Evolutionary conservation across 805 yeast genomes (phyloP).

Genomic region (Sugiyamaella americana): DNA sequence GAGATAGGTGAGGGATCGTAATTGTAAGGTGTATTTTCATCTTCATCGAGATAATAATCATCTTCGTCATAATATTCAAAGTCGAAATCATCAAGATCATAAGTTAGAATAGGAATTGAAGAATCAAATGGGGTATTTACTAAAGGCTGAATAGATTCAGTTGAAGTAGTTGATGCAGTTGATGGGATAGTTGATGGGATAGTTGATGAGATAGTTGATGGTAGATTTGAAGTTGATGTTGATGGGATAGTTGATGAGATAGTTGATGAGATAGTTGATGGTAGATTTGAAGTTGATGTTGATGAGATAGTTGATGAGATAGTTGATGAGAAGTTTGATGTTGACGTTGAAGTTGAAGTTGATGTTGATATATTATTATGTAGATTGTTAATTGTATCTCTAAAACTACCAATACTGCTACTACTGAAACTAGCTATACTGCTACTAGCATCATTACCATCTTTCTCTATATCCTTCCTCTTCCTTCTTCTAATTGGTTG

Average conservation of each 20-base stretch:
- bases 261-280: neutral
- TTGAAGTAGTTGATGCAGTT: neutral
- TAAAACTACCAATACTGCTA: too few relatives aligned
- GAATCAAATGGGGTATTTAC: too few relatives aligned
- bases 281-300: neutral
- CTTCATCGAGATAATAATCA: neutral
- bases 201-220: neutral
- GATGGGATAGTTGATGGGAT: neutral
- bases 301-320: neutral
- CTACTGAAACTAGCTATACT: too few relatives aligned
- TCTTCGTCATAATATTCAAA: neutral
- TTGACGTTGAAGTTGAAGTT: neutral
- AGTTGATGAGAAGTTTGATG: neutral
- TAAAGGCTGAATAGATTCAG: too few relatives aligned
- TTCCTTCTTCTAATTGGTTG: constrained; percentile 6
- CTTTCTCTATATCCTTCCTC: constrained; percentile 1
- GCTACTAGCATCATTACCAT: too few relatives aligned
- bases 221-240: neutral
- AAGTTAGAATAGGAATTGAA: too few relatives aligned
- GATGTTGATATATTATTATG: neutral
- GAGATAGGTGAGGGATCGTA: too few relatives aligned
- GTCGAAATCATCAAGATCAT: neutral
- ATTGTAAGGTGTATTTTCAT: neutral
- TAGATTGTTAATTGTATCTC: too few relatives aligned
- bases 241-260: neutral